These are phyloP conservation scores for Lepiota subincarnata DNA, from an alignment of 768 basidiomycete species.

Conservation along the genomic window DNA sequence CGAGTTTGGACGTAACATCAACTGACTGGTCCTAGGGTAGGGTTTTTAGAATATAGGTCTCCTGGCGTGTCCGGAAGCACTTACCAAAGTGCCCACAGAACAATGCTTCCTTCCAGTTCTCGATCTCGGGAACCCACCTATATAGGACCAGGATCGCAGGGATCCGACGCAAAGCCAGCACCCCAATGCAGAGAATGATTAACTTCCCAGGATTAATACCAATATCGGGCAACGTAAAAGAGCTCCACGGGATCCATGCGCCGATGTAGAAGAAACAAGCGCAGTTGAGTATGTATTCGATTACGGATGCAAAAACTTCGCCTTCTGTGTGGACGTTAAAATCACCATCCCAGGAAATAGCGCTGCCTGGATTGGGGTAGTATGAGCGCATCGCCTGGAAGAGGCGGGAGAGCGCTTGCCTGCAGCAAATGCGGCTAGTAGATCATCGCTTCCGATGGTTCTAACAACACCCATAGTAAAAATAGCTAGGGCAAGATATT, in stretches of 20 bases:
- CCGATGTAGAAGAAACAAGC: conserved; percentile 83
- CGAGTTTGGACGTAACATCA: conserved; percentile 6
- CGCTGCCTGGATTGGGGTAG: conserved; percentile 64
- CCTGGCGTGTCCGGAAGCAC: conserved; percentile 11
- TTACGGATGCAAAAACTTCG: conserved; percentile 84
- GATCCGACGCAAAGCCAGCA: conserved; percentile 75
- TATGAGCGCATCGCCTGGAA: conserved; percentile 34
- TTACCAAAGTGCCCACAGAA: conserved; percentile 90
- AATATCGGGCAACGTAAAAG: conserved; percentile 51
- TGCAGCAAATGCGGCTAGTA: conserved; percentile 81
- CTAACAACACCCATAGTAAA: conserved; percentile 71
- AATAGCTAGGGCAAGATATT: conserved; percentile 65
- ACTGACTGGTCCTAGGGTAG: conserved; percentile 48
- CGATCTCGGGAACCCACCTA: conserved; percentile 83
- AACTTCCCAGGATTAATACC: conserved; percentile 72
- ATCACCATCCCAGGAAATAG: conserved; percentile 89
- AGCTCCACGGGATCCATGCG: conserved; percentile 74
- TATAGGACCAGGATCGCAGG: conserved; percentile 77
- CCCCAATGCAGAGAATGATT: conserved; percentile 57
- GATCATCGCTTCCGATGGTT: conserved; percentile 76
- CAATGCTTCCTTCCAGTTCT: conserved; percentile 78
- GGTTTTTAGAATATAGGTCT: neutral
- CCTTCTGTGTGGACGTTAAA: conserved; percentile 79
- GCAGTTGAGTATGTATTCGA: conserved; percentile 83
- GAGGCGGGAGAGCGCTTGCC: conserved; percentile 29